These are phyloP conservation scores for Crithidia mellificae DNA, from an alignment of 208 protist species.

Conservation along the genomic window DNA sequence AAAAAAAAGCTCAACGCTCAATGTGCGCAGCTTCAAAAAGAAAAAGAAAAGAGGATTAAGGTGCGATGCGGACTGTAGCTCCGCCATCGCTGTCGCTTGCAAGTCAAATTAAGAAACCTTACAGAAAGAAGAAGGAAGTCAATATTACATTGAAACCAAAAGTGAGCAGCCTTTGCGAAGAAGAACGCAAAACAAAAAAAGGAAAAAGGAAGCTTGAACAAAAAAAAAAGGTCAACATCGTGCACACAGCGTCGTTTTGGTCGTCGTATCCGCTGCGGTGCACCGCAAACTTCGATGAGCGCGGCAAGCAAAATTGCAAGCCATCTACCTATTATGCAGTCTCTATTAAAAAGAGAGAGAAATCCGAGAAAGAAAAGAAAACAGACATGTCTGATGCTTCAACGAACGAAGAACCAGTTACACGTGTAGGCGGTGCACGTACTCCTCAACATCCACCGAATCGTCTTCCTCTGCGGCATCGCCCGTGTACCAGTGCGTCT, in stretches of 20 bases:
- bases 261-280: too few relatives aligned
- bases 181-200: background rate
- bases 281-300: too few relatives aligned
- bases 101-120: background rate
- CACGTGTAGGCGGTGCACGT: conserved; percentile 9
- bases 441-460: conserved; percentile 2
- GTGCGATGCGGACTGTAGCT: background rate
- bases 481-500: conserved; percentile 48
- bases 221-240: too few relatives aligned
- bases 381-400: background rate
- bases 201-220: background rate
- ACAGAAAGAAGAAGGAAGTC: background rate
- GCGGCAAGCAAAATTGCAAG: too few relatives aligned
- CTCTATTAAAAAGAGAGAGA: conserved; percentile 4
- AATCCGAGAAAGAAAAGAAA: background rate
- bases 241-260: too few relatives aligned
- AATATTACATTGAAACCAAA: background rate
- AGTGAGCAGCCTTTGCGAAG: background rate
- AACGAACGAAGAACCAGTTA: background rate
- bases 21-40: too few relatives aligned
- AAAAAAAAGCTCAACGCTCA: too few relatives aligned
- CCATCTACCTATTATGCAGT: too few relatives aligned
- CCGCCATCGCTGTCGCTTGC: conserved; percentile 11
- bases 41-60: background rate
- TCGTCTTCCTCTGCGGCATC: conserved; percentile 2